Percentiles rank a stretch among this genome's conserved stretches.
Evolutionary conservation across 176 grass and related monocot species (phyloP).

Genomic region (Bromus sterilis): DNA sequence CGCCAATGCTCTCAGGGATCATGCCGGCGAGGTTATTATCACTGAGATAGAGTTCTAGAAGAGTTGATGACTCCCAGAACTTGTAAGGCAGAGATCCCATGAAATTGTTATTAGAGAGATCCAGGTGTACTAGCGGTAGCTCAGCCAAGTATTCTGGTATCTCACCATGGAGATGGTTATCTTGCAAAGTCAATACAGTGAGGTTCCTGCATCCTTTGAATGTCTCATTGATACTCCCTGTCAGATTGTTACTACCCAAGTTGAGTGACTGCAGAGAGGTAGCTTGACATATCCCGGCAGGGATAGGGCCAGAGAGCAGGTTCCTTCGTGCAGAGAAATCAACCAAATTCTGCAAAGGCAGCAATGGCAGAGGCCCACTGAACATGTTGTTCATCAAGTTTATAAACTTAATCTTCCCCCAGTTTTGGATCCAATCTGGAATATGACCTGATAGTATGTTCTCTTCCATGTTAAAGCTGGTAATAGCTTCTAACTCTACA

Average conservation of each 20-base stretch:
- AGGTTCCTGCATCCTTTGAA: constrained; percentile 61
- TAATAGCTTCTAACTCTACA: constrained; percentile 44
- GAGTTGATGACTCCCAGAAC: constrained; percentile 51
- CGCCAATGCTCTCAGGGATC: constrained; percentile 53
- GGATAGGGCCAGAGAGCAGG: constrained; percentile 47
- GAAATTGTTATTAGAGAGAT: constrained; percentile 67
- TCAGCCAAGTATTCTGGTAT: constrained; percentile 73
- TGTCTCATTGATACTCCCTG: constrained; percentile 53
- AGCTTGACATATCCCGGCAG: constrained; percentile 34
- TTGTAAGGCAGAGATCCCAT: constrained; percentile 48
- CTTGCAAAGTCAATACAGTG: constrained; percentile 45
- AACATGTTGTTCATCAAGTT: constrained; percentile 40
- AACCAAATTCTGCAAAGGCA: constrained; percentile 30
- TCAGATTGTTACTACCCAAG: constrained; percentile 49
- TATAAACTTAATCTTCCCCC: constrained; percentile 34
- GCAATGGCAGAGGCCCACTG: constrained; percentile 33
- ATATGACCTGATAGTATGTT: constrained; percentile 62
- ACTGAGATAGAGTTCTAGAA: constrained; percentile 46
- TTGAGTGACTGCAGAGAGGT: constrained; percentile 42
- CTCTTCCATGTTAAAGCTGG: constrained; percentile 38
- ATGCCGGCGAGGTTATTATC: constrained; percentile 45
- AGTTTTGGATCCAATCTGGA: constrained; percentile 60
- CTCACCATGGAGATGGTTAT: constrained; percentile 56
- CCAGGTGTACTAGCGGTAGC: constrained; percentile 42
- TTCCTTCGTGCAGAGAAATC: constrained; percentile 60